Evolutionary conservation across 441 rosid genomes (phyloP).

Genomic region (Viola pubescens): DNA sequence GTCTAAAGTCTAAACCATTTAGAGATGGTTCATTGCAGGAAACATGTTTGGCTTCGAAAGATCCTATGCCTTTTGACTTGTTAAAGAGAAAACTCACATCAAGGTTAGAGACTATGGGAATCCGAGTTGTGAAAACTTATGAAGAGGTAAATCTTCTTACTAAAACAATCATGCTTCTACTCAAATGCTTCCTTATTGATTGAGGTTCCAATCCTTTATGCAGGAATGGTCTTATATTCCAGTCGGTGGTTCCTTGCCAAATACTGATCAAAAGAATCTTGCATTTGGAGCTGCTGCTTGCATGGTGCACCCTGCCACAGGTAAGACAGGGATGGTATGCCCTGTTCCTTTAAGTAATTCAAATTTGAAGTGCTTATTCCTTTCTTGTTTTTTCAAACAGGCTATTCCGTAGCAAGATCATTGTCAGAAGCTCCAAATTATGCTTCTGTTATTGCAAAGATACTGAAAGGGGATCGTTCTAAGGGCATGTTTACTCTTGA

Average conservation of each 20-base stretch:
- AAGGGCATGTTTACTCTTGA: slow-evolving; percentile 24
- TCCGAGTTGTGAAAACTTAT: slow-evolving; percentile 53
- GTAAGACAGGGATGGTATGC: slow-evolving; percentile 25
- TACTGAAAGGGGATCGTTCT: slow-evolving; percentile 40
- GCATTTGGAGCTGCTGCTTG: slow-evolving; percentile 99
- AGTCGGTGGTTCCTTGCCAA: slow-evolving; percentile 92
- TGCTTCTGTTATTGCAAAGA: slow-evolving; percentile 72
- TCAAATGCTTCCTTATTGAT: neutral
- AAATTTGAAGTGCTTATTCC: slow-evolving; percentile 10
- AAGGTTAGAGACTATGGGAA: slow-evolving; percentile 72
- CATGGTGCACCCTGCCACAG: slow-evolving; percentile 98
- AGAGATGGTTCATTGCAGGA: slow-evolving; percentile 47
- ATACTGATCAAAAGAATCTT: slow-evolving; percentile 86
- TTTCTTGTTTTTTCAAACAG: slow-evolving; percentile 34
- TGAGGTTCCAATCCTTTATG: slow-evolving; percentile 17
- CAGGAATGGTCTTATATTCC: slow-evolving; percentile 99
- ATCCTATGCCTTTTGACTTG: slow-evolving; percentile 77
- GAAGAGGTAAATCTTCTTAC: slow-evolving; percentile 60
- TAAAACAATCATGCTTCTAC: neutral
- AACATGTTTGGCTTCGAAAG: slow-evolving; percentile 94
- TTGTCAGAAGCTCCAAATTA: slow-evolving; percentile 93
- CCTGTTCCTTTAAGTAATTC: slow-evolving; percentile 13
- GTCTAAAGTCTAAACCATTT: slow-evolving; percentile 20
- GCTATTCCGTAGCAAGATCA: slow-evolving; percentile 92
- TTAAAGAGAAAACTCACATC: slow-evolving; percentile 67